phyloP scores from a whole-genome alignment of 306 rosid genomes.

The Lathyrus tuberosus region DNA sequence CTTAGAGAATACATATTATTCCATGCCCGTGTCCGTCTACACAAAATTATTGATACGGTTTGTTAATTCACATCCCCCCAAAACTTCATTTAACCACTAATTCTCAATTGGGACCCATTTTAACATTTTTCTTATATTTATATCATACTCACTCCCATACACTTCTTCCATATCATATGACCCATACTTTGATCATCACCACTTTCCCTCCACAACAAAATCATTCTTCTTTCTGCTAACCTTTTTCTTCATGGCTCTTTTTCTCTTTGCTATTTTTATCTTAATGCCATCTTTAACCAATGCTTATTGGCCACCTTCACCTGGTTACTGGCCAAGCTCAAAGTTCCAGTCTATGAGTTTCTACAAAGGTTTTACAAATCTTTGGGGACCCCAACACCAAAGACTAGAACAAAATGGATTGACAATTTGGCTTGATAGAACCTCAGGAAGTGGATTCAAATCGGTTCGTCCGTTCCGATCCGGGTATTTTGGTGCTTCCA shows the following conservation, averaged over 20 bases:
- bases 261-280: conserved; percentile 52
- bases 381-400: conserved; percentile 96
- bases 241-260: conserved; percentile 53
- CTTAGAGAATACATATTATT: too few species aligned
- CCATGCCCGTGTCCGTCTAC: too few species aligned
- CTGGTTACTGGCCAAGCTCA: conserved; percentile 91
- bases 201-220: conserved; percentile 40
- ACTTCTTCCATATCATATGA: conserved; percentile 40
- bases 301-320: conserved; percentile 86
- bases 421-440: conserved; percentile 88
- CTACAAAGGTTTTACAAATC: conserved; percentile 70
- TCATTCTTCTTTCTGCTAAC: conserved; percentile 48
- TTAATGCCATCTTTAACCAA: conserved; percentile 55
- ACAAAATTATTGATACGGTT: conserved; percentile 18
- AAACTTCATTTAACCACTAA: conserved; percentile 39
- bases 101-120: conserved; percentile 53
- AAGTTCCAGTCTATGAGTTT: conserved; percentile 68
- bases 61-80: conserved; percentile 35
- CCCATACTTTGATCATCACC: conserved; percentile 37
- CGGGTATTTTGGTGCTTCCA: conserved; percentile 87
- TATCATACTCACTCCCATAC: conserved; percentile 53
- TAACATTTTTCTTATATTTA: conserved; percentile 50
- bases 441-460: conserved; percentile 93
- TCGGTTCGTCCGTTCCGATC: conserved; percentile 86
- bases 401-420: conserved; percentile 60